Evolutionary conservation across 129 eudicot genomes (phyloP), one percentile per base, ranked within the genome.

Genomic region (Artemisia tridentata): DNA sequence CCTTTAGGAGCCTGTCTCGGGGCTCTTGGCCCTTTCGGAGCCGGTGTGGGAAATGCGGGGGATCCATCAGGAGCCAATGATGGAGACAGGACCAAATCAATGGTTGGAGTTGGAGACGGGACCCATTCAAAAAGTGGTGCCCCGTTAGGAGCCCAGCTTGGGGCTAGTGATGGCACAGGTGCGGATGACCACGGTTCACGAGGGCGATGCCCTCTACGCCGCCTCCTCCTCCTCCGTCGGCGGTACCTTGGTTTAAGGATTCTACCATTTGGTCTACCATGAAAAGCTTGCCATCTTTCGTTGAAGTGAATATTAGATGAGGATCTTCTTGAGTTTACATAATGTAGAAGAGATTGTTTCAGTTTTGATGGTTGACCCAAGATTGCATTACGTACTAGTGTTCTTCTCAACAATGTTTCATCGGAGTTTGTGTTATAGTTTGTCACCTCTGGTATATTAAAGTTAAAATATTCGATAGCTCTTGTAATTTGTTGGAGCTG

Each of bases 161-260:
- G 73, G 52, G 19, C 67, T 34, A 66, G 66, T 11, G 74, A 25
- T 18, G 61, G 57, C 1, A 62, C 55, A 7, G 45, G 45, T 38
- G 45, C 45, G 45, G 45, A 38, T 38, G 73, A 2, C 67, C 81
- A 78, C 12, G 76, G 81, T 18, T 14, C 52, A 47, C 74, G 74
- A 54, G 81, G 81, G 17, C 10, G 76, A 17, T 76, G 72, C 15
- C 76, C 63, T 38, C 76, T 18, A 3, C 76, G 76, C 16, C 81
- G 59, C 31, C 81, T 57, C 27, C 72, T n/a, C 41, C 69, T 18
- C 23, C 38, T 63, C 43, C 81, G 76, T 11, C 81, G 76, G 10
- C 72, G 81, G 50, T 27, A 5, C 72, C 45, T 77, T 63, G 76
- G 72, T 72, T 63, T 70, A 15, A 77, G 81, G 59, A 77, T 72